phyloP scores from a whole-genome alignment of 768 basidiomycete genomes.

The Hypsizygus marmoreus region DNA sequence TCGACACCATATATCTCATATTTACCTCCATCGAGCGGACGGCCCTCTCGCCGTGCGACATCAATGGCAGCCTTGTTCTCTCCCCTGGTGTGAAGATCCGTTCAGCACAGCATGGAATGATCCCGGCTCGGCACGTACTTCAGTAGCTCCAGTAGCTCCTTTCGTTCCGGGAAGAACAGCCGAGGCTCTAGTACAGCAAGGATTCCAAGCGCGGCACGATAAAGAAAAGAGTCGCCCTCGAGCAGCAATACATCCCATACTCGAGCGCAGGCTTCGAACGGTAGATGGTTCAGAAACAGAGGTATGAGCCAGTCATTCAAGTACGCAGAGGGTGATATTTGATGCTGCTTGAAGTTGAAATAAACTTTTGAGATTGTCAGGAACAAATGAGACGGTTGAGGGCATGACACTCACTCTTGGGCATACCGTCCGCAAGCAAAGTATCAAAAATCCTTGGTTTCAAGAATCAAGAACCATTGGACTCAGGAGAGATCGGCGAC shows the following conservation, averaged over 20 bases:
- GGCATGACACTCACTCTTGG: slow-evolving; percentile 67
- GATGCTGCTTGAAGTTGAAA: slow-evolving; percentile 93
- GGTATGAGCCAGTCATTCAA: slow-evolving; percentile 81
- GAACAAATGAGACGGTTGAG: neutral
- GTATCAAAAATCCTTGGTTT: slow-evolving; percentile 84
- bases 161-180: slow-evolving; percentile 84
- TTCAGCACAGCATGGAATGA: too few species aligned
- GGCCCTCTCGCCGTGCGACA: slow-evolving; percentile 75
- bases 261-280: slow-evolving; percentile 87
- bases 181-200: slow-evolving; percentile 83
- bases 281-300: slow-evolving; percentile 83
- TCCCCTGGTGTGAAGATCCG: too few species aligned
- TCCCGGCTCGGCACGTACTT: slow-evolving; percentile 56
- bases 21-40: slow-evolving; percentile 63
- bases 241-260: slow-evolving; percentile 87
- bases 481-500: slow-evolving; percentile 1
- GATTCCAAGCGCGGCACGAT: slow-evolving; percentile 81
- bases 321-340: slow-evolving; percentile 85
- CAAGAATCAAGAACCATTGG: slow-evolving; percentile 1
- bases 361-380: slow-evolving; percentile 56
- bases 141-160: slow-evolving; percentile 77
- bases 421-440: slow-evolving; percentile 89
- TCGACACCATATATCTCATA: slow-evolving; percentile 88
- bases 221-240: slow-evolving; percentile 90
- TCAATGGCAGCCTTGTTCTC: slow-evolving; percentile 83